phyloP scores from a whole-genome alignment of 441 rosid species.

The Brassica hybrid region DNA sequence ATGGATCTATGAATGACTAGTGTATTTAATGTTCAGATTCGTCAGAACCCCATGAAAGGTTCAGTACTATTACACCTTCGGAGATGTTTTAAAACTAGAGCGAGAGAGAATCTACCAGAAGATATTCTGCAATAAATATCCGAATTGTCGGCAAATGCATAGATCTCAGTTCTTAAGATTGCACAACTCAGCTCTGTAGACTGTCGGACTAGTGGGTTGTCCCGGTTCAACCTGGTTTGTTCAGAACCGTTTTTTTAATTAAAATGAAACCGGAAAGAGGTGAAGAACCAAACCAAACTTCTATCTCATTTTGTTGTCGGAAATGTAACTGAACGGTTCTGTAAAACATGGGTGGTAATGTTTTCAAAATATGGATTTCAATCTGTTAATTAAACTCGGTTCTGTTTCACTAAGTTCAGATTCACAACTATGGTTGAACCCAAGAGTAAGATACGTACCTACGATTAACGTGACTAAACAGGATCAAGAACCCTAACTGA shows the following conservation, averaged over 20 bases:
- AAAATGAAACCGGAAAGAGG: neutral
- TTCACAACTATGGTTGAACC: constrained; percentile 15
- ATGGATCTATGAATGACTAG: constrained; percentile 22
- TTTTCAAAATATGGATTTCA: constrained; percentile 1
- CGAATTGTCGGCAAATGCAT: constrained; percentile 14
- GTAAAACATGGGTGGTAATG: neutral
- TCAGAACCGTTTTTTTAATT: neutral
- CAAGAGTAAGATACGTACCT: neutral
- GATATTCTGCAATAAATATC: constrained; percentile 28
- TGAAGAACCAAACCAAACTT: constrained; percentile 10
- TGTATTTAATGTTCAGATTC: constrained; percentile 34
- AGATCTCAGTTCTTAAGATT: constrained; percentile 18
- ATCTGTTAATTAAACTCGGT: constrained; percentile 11
- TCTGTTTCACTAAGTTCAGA: constrained; percentile 12
- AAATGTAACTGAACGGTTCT: constrained; percentile 8
- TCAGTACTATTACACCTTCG: constrained; percentile 1
- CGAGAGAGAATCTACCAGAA: constrained; percentile 24
- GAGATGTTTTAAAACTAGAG: constrained; percentile 22
- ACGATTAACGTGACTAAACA: constrained; percentile 8
- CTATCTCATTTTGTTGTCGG: constrained; percentile 8
- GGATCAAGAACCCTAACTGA: constrained; percentile 15
- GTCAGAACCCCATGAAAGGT: constrained; percentile 25
- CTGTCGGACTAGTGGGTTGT: neutral
- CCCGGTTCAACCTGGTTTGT: constrained; percentile 11
- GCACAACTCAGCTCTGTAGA: neutral